Conservation (phyloP, 164 flowering plant species). For the Saururus chinensis region DNA sequence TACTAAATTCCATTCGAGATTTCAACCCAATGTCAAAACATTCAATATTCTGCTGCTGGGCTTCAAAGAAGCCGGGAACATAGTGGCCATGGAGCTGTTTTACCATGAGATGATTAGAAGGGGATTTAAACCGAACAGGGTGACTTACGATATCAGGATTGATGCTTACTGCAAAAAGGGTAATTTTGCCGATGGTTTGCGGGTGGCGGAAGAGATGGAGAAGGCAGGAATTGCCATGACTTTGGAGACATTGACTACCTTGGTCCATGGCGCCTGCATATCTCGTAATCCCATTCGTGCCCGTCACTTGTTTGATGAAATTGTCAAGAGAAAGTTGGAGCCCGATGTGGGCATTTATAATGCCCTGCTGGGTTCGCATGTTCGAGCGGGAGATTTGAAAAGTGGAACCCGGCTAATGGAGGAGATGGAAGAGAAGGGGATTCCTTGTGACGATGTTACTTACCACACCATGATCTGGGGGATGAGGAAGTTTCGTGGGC, state of each 20-base stretch:
- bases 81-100: constrained; percentile 61
- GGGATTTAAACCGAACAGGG: constrained; percentile 54
- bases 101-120: constrained; percentile 74
- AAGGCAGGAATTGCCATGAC: constrained; percentile 25
- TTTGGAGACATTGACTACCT: constrained; percentile 56
- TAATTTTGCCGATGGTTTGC: constrained; percentile 44
- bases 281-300: constrained; percentile 42
- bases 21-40: constrained; percentile 52
- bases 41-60: constrained; percentile 76
- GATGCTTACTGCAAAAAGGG: constrained; percentile 79
- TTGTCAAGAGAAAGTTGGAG: constrained; percentile 26
- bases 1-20: constrained; percentile 35
- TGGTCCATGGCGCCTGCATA: constrained; percentile 79
- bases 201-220: constrained; percentile 65
- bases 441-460: constrained; percentile 47
- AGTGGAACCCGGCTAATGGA: constrained; percentile 45
- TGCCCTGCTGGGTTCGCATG: constrained; percentile 44
- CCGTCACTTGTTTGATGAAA: constrained; percentile 48
- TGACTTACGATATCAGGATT: constrained; percentile 58
- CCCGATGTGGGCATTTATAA: constrained; percentile 66
- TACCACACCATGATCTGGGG: constrained; percentile 59
- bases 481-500: constrained; percentile 31
- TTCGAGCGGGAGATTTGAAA: constrained; percentile 35
- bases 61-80: constrained; percentile 57
- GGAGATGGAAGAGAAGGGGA: constrained; percentile 57